A percentile compares a stretch with the other conserved stretches of the same genome.
phyloP scores from a whole-genome alignment of 352 stramenopile genomes.

The Phytophthora pseudosyringae region DNA sequence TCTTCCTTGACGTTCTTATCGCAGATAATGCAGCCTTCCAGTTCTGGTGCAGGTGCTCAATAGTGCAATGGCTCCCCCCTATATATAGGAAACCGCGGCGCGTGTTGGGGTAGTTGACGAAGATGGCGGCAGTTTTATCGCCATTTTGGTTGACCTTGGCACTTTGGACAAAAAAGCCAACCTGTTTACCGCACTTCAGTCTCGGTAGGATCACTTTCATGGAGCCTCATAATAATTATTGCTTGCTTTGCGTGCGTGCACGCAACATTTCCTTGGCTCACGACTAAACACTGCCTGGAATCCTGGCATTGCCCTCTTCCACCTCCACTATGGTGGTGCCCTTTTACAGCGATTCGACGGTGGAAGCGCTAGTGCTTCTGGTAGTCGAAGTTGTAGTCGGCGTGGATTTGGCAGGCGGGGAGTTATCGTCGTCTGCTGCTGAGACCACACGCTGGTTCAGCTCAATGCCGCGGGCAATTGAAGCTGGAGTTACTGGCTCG shows the following conservation, averaged over 20 bases:
- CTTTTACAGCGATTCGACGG: conserved; percentile 34
- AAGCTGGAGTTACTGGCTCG: conserved; percentile 58
- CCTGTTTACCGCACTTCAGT: neutral
- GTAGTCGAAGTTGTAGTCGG: conserved; percentile 1
- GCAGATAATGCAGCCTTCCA: conserved; percentile 19
- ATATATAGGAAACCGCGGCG: conserved; percentile 21
- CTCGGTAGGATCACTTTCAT: neutral
- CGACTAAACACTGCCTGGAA: neutral
- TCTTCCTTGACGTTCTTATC: conserved; percentile 35
- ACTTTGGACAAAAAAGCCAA: neutral
- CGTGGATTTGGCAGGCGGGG: conserved; percentile 10
- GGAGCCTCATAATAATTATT: conserved; percentile 34
- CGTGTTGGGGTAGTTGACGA: neutral
- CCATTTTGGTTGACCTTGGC: conserved; percentile 13
- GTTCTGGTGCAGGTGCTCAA: conserved; percentile 13
- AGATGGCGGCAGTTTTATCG: neutral
- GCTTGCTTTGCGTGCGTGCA: conserved; percentile 1
- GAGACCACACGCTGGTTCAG: conserved; percentile 65
- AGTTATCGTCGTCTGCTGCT: conserved; percentile 52
- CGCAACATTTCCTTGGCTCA: conserved; percentile 11
- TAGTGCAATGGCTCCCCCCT: neutral
- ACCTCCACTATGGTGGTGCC: neutral
- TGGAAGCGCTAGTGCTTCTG: conserved; percentile 14
- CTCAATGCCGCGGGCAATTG: conserved; percentile 56
- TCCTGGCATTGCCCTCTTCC: neutral